phyloP scores from a whole-genome alignment of 1,284 basidiomycete species.

The Moesziomyces antarcticus region DNA sequence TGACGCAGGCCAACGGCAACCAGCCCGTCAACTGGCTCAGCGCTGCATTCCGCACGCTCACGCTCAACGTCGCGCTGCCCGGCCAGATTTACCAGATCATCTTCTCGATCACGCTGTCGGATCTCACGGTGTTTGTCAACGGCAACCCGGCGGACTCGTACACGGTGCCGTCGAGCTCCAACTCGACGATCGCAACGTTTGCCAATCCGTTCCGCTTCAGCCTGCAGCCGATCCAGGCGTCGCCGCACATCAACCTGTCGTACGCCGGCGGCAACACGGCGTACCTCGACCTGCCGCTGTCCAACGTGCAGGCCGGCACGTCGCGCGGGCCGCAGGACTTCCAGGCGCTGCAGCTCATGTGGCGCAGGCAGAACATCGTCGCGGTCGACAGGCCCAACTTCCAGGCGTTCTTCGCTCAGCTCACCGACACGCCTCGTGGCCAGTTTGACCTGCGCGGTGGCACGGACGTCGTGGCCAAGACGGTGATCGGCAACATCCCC shows the following conservation, averaged over 20 bases:
- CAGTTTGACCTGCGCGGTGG: constrained; percentile 73
- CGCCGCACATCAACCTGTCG: constrained; percentile 73
- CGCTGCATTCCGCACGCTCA: constrained; percentile 77
- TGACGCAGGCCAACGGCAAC: constrained; percentile 67
- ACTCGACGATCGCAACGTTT: constrained; percentile 75
- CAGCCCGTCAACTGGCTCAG: constrained; percentile 77
- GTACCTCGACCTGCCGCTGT: constrained; percentile 73
- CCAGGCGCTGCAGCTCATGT: constrained; percentile 72
- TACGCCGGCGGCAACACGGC: constrained; percentile 73
- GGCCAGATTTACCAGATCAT: constrained; percentile 78
- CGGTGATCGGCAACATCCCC: constrained; percentile 76
- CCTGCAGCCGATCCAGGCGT: constrained; percentile 75
- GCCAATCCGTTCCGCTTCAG: constrained; percentile 83
- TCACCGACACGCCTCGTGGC: constrained; percentile 72
- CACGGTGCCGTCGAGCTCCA: constrained; percentile 52
- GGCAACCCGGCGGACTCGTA: constrained; percentile 51
- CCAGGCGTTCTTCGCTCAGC: constrained; percentile 73
- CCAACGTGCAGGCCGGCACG: constrained; percentile 73
- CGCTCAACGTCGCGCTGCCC: constrained; percentile 75
- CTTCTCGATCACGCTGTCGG: constrained; percentile 75
- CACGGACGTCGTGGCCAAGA: constrained; percentile 75
- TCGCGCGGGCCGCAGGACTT: constrained; percentile 76
- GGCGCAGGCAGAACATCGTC: constrained; percentile 71
- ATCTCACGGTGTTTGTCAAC: constrained; percentile 74
- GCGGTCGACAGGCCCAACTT: constrained; percentile 74